Evolutionary conservation across 108 stramenopile genomes (phyloP).

Genomic region (Discostella pseudostelligera): DNA sequence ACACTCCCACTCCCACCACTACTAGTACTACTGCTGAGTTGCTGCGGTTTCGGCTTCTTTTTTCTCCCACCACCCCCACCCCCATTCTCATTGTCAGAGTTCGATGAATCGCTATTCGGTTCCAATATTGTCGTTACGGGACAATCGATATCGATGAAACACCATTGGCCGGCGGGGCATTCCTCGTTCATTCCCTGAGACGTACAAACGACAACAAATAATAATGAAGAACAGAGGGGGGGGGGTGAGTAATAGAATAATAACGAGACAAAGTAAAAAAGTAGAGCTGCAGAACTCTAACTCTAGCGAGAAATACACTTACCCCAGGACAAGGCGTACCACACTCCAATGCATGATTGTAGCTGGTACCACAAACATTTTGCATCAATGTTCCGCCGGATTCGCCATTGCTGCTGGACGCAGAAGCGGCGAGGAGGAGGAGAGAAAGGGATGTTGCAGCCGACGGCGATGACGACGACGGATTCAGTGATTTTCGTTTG

Average conservation of each 20-base stretch:
- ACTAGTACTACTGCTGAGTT: background rate
- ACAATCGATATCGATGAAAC: conserved; percentile 19
- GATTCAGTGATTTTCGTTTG: too few species aligned
- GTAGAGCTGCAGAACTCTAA: background rate
- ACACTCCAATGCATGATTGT: conserved; percentile 5
- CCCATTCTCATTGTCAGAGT: too few species aligned
- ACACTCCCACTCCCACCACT: background rate
- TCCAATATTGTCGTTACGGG: conserved; percentile 15
- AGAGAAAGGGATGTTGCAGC: background rate
- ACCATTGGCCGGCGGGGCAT: conserved; percentile 16
- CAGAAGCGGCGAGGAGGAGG: background rate
- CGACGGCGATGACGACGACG: too few species aligned
- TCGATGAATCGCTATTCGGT: background rate
- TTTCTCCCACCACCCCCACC: too few species aligned
- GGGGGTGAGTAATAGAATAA: background rate
- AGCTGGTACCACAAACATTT: conserved; percentile 18
- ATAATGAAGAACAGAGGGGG: background rate
- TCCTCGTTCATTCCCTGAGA: conserved; percentile 17
- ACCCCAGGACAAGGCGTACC: conserved; percentile 21
- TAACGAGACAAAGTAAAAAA: background rate
- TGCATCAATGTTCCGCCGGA: background rate
- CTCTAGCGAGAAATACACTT: background rate
- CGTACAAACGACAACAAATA: too few species aligned
- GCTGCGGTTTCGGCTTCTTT: background rate
- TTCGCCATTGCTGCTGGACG: background rate